phyloP scores from a whole-genome alignment of 75 land plant species.

The Picea sitchensis region DNA sequence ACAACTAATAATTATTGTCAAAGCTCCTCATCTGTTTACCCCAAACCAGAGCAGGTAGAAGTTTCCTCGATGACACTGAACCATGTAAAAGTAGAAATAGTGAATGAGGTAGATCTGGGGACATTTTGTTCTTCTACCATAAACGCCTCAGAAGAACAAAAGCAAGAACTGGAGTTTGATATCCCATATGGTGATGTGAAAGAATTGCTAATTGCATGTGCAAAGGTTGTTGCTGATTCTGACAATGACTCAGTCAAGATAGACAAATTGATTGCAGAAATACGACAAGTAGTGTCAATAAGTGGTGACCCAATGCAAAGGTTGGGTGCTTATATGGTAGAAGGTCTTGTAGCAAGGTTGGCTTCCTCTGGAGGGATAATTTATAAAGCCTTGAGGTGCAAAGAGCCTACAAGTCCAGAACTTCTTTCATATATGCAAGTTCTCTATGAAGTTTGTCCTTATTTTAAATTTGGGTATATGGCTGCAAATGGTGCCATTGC shows the following conservation, averaged over 20 bases:
- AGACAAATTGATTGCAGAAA: conserved; percentile 40
- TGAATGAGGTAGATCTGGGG: conserved; percentile 24
- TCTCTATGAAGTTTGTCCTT: conserved; percentile 58
- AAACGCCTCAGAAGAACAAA: background rate
- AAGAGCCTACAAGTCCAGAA: conserved; percentile 39
- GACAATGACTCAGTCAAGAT: conserved; percentile 28
- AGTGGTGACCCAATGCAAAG: conserved; percentile 79
- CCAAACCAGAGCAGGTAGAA: conserved; percentile 17
- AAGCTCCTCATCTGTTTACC: conserved; percentile 24
- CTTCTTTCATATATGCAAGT: conserved; percentile 56
- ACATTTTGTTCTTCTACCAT: background rate
- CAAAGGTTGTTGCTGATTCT: conserved; percentile 51
- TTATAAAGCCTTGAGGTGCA: conserved; percentile 39
- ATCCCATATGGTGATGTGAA: conserved; percentile 25
- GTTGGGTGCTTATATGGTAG: conserved; percentile 84
- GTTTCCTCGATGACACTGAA: conserved; percentile 2
- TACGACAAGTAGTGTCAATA: conserved; percentile 55
- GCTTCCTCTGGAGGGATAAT: conserved; percentile 39
- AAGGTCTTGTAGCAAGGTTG: conserved; percentile 45
- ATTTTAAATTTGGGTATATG: conserved; percentile 67
- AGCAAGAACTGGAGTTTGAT: conserved; percentile 15
- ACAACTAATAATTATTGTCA: conserved; percentile 11
- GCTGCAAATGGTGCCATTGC: conserved; percentile 77
- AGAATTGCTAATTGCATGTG: conserved; percentile 60
- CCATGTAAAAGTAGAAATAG: conserved; percentile 8